phyloP scores from a whole-genome alignment of 441 rosid species.

The Arabidopsis lyrata region DNA sequence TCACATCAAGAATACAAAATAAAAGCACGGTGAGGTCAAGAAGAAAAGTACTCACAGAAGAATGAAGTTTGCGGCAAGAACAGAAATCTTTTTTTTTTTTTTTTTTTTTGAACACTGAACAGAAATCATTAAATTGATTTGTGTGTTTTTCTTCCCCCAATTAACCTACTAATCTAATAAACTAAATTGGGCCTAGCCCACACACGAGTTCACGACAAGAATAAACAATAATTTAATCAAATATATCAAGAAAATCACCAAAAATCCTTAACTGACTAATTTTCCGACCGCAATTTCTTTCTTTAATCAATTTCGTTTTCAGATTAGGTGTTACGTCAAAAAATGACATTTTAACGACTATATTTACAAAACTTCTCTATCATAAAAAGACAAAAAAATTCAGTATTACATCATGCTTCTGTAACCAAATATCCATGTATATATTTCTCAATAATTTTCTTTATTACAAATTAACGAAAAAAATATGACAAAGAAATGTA shows the following conservation, averaged over 20 bases:
- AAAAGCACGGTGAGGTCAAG: no score
- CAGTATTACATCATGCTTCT: not conserved
- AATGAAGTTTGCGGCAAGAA: no score
- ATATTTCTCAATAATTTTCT: constrained; percentile 6
- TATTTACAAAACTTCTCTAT: not conserved
- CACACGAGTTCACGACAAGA: not conserved
- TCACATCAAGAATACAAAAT: no score
- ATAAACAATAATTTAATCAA: not conserved
- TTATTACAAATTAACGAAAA: not conserved
- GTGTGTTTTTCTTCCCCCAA: no score
- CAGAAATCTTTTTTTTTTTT: no score
- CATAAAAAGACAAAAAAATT: not conserved
- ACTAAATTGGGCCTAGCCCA: not conserved
- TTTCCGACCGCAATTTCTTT: not conserved
- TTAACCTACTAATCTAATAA: not conserved
- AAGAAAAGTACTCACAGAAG: no score
- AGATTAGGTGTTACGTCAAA: not conserved
- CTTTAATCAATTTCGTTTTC: not conserved
- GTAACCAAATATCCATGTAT: not conserved
- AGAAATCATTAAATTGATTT: no score
- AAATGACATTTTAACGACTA: not conserved
- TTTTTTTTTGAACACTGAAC: no score
- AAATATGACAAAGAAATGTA: not conserved
- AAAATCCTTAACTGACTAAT: not conserved
- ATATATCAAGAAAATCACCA: not conserved